Evolutionary conservation across 1,284 basidiomycete species (phyloP).

Genomic region (Tilletia horrida): DNA sequence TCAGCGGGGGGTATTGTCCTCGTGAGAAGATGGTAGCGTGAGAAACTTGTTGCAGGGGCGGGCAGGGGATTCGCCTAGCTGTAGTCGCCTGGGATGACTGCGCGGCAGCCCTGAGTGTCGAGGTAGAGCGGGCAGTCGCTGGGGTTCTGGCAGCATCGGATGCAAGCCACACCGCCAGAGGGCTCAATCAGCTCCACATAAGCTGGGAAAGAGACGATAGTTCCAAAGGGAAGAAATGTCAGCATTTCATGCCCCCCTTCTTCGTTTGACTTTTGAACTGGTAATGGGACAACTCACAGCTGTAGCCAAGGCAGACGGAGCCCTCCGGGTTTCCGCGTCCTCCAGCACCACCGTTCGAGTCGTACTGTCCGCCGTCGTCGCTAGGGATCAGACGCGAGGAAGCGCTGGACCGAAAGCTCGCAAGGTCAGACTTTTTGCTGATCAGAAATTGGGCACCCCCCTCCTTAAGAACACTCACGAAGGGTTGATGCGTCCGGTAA

Average conservation of each 20-base stretch:
- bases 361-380: constrained; percentile 52
- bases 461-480: constrained; percentile 3
- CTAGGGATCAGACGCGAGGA: constrained; percentile 22
- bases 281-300: background rate
- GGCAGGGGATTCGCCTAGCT: too few species aligned
- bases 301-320: constrained; percentile 44
- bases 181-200: constrained; percentile 53
- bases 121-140: constrained; percentile 25
- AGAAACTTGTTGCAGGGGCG: too few species aligned
- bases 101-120: constrained; percentile 30
- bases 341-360: constrained; percentile 47
- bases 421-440: too few species aligned
- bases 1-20: too few species aligned
- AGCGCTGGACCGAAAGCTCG: constrained; percentile 8
- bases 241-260: too few species aligned
- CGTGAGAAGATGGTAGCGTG: too few species aligned
- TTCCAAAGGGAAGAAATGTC: too few species aligned
- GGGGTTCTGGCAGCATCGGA: constrained; percentile 48
- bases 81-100: constrained; percentile 31
- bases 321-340: constrained; percentile 45
- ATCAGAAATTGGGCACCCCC: too few species aligned
- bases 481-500: constrained; percentile 36
- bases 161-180: constrained; percentile 37
- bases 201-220: background rate
- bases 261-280: too few species aligned